A percentile compares a stretch with the other conserved stretches of the same genome.
These are phyloP conservation scores for Aspergillus hortae DNA, from an alignment of 2,329 filamentous ascomycete species.

Conservation along the genomic window DNA sequence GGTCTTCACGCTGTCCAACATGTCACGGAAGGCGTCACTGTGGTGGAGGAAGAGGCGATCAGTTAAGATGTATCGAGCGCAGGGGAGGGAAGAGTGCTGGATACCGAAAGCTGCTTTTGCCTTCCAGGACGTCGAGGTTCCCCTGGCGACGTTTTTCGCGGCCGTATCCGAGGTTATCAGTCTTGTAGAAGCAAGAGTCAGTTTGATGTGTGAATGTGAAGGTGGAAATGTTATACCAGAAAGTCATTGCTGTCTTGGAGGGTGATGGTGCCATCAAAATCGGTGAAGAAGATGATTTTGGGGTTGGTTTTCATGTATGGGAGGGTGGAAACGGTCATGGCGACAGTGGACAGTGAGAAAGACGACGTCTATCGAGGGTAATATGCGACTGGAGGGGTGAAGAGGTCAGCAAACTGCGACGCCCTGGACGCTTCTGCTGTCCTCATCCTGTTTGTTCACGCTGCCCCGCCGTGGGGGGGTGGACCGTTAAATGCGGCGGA, in stretches of 20 bases:
- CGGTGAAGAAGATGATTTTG: constrained; percentile 96
- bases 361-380: not conserved
- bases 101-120: constrained; percentile 67
- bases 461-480: not conserved
- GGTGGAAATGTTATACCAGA: constrained; percentile 43
- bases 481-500: not conserved
- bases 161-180: constrained; percentile 88
- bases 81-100: not conserved
- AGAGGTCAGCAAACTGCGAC: not conserved
- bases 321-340: constrained; percentile 31
- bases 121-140: constrained; percentile 73
- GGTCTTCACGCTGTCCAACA: constrained; percentile 81
- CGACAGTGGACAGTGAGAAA: constrained; percentile 2
- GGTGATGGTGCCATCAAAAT: constrained; percentile 97
- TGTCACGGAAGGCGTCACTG: constrained; percentile 77
- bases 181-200: constrained; percentile 56
- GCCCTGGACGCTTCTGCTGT: not conserved
- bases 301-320: constrained; percentile 57
- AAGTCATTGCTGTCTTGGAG: constrained; percentile 67
- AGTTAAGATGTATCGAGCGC: not conserved
- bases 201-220: not conserved
- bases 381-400: not conserved
- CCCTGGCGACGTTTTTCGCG: constrained; percentile 63
- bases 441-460: too few relatives aligned
- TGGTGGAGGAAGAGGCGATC: constrained; percentile 4